Evolutionary conservation across 805 yeast species (phyloP).

Genomic region (Debaryomyces prosopidis): DNA sequence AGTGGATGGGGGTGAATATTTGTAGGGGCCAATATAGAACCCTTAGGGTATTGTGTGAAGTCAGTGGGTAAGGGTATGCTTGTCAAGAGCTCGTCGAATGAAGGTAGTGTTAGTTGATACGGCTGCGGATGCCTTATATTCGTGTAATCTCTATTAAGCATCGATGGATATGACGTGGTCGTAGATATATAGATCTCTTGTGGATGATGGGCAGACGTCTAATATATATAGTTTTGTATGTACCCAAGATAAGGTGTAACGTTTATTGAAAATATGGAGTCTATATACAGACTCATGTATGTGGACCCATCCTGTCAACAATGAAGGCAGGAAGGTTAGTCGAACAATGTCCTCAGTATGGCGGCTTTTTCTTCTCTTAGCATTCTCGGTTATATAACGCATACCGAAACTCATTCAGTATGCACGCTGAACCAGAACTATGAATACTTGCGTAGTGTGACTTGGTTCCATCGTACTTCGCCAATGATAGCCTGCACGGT

Average conservation of each 20-base stretch:
- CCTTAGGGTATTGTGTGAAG: slow-evolving; percentile 6
- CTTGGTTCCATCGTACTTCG: too few relatives aligned
- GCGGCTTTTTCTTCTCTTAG: background rate
- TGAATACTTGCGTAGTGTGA: too few relatives aligned
- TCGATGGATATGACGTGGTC: background rate
- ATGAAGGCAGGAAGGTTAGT: background rate
- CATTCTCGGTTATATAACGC: background rate
- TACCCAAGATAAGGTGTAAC: background rate
- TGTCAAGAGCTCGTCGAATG: slow-evolving; percentile 33
- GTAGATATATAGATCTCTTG: too few relatives aligned
- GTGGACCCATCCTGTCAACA: background rate
- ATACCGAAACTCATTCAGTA: background rate
- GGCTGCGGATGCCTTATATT: background rate
- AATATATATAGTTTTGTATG: background rate
- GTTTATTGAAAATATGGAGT: background rate
- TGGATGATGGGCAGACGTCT: background rate
- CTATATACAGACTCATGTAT: background rate
- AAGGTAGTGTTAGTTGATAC: slow-evolving; percentile 20
- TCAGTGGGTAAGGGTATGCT: slow-evolving; percentile 27
- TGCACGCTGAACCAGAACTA: too few relatives aligned
- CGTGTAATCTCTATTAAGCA: background rate
- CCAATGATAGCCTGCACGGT: too few relatives aligned
- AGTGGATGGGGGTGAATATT: too few relatives aligned
- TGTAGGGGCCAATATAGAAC: too few relatives aligned
- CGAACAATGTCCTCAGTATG: background rate